Percentiles rank a stretch among this genome's conserved stretches.
phyloP scores from a whole-genome alignment of 2,329 filamentous ascomycete species.

The Thelonectria rubi region DNA sequence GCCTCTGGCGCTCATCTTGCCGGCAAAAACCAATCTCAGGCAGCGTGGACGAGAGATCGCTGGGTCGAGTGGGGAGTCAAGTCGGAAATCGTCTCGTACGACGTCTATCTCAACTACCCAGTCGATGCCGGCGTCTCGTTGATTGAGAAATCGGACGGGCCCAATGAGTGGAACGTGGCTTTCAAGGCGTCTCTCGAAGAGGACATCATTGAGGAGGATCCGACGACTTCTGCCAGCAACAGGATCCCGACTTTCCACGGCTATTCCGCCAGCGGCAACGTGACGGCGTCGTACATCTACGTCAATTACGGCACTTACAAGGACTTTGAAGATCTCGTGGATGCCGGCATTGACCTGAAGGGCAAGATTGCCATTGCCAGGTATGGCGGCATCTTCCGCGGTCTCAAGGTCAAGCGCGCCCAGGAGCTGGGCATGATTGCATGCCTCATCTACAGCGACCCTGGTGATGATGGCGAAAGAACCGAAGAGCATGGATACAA shows the following conservation, averaged over 20 bases:
- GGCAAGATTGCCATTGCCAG: conserved; percentile 89
- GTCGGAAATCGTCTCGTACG: conserved; percentile 73
- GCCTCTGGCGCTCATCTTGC: conserved; percentile 79
- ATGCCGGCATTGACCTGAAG: conserved; percentile 76
- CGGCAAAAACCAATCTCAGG: conserved; percentile 81
- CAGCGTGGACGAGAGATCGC: conserved; percentile 76
- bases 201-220: conserved; percentile 84
- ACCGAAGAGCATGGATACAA: conserved; percentile 84
- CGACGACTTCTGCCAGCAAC: conserved; percentile 75
- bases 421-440: conserved; percentile 91
- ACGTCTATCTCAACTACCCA: conserved; percentile 82
- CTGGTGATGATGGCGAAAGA: conserved; percentile 84
- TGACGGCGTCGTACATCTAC: conserved; percentile 86
- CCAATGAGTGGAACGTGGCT: conserved; percentile 65
- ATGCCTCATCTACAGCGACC: conserved; percentile 85
- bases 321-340: conserved; percentile 84
- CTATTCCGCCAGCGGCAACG: conserved; percentile 91
- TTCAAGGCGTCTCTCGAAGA: conserved; percentile 86
- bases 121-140: conserved; percentile 74
- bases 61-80: conserved; percentile 78
- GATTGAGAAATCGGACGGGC: conserved; percentile 56
- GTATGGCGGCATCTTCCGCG: conserved; percentile 88
- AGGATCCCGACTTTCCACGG: conserved; percentile 92
- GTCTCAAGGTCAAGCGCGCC: conserved; percentile 90
- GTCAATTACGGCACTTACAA: conserved; percentile 90